Percentiles rank a stretch among this genome's conserved stretches.
phyloP scores from a whole-genome alignment of 176 grass and related monocot species.

The Aegilops speltoides region DNA sequence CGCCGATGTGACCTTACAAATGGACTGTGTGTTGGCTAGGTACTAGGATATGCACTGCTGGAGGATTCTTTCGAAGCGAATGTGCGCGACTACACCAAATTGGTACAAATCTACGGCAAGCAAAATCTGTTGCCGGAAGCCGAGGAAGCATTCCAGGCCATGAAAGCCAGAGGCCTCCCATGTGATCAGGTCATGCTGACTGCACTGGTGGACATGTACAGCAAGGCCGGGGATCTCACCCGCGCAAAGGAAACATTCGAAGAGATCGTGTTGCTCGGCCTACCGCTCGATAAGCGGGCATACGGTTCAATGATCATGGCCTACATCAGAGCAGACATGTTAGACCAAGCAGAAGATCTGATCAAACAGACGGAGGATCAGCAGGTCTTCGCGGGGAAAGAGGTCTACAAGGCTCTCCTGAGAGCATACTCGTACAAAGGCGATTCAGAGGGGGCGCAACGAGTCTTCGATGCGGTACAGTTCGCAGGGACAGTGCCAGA shows the following conservation, averaged over 20 bases:
- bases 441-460: slow-evolving; percentile 61
- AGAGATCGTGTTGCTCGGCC: slow-evolving; percentile 66
- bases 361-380: slow-evolving; percentile 61
- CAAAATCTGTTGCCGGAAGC: slow-evolving; percentile 72
- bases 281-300: slow-evolving; percentile 62
- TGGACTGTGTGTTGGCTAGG: slow-evolving; percentile 28
- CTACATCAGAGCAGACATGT: slow-evolving; percentile 74
- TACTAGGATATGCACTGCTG: slow-evolving; percentile 62
- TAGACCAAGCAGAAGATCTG: slow-evolving; percentile 56
- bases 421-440: slow-evolving; percentile 76
- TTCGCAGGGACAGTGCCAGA: slow-evolving; percentile 75
- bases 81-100: slow-evolving; percentile 76
- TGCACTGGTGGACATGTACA: not conserved
- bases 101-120: slow-evolving; percentile 70
- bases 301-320: slow-evolving; percentile 93
- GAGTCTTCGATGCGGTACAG: slow-evolving; percentile 66
- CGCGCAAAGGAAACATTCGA: slow-evolving; percentile 42
- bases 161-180: slow-evolving; percentile 72
- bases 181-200: slow-evolving; percentile 65
- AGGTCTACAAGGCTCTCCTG: slow-evolving; percentile 87
- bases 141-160: slow-evolving; percentile 53
- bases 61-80: slow-evolving; percentile 78
- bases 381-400: slow-evolving; percentile 63
- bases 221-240: not conserved
- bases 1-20: not conserved